These are phyloP conservation scores for Puya raimondii DNA, from an alignment of 176 grass and related monocot species.

Conservation along the genomic window DNA sequence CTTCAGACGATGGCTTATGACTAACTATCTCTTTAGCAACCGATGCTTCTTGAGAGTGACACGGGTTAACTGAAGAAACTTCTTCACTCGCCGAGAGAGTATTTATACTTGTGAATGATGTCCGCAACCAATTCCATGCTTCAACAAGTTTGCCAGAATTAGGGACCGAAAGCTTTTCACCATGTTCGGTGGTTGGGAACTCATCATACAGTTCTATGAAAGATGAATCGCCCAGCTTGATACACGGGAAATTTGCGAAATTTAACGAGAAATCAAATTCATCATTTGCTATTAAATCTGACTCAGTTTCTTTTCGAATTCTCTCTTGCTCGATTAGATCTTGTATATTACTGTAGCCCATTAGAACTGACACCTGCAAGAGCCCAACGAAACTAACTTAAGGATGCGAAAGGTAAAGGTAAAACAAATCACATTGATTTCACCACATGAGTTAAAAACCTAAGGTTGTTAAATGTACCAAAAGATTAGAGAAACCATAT, in stretches of 20 bases:
- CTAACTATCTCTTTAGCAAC: slow-evolving; percentile 6
- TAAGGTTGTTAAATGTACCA: neutral
- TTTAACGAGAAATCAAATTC: slow-evolving; percentile 56
- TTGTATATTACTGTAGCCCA: slow-evolving; percentile 52
- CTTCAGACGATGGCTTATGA: slow-evolving; percentile 19
- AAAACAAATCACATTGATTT: neutral
- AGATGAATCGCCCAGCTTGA: slow-evolving; percentile 69
- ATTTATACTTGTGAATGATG: slow-evolving; percentile 20
- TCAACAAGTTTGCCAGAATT: slow-evolving; percentile 31
- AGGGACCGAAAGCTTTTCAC: slow-evolving; percentile 24
- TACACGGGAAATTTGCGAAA: slow-evolving; percentile 60
- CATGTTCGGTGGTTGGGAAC: slow-evolving; percentile 27
- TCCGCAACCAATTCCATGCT: slow-evolving; percentile 21
- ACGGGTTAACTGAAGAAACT: neutral
- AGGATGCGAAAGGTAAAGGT: slow-evolving; percentile 19
- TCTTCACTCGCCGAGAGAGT: slow-evolving; percentile 29
- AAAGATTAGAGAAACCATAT: neutral
- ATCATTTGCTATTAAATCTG: slow-evolving; percentile 37
- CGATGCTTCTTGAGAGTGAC: slow-evolving; percentile 27
- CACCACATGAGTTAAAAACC: neutral
- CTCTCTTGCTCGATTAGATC: slow-evolving; percentile 58
- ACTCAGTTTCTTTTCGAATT: slow-evolving; percentile 25
- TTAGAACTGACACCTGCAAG: slow-evolving; percentile 48
- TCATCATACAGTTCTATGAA: slow-evolving; percentile 62
- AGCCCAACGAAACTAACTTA: slow-evolving; percentile 20